These are phyloP conservation scores for Ophiostoma quercus DNA, from an alignment of 2,329 filamentous ascomycete genomes.

Conservation along the genomic window DNA sequence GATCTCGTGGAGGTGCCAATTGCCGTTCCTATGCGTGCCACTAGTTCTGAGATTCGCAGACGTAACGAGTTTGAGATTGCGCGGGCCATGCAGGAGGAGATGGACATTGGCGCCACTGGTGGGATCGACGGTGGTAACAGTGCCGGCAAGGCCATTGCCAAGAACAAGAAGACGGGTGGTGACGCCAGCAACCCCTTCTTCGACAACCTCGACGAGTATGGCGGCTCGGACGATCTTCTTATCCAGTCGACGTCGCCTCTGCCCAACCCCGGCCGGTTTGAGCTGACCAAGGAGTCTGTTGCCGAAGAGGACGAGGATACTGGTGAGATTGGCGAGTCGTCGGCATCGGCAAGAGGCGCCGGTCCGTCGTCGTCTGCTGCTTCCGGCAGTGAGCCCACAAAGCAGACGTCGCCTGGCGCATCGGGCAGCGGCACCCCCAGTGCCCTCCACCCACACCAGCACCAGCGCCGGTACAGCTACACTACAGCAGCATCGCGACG, in stretches of 20 bases:
- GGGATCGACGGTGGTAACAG: not conserved
- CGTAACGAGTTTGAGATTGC: conserved; percentile 36
- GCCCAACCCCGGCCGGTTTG: conserved; percentile 71
- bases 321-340: conserved; percentile 8
- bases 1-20: conserved; percentile 94
- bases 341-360: not conserved
- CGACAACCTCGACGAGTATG: conserved; percentile 25
- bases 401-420: conserved; percentile 1
- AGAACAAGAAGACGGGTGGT: conserved; percentile 33
- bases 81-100: conserved; percentile 66
- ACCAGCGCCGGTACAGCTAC: conserved; percentile 52
- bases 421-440: not conserved
- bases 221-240: conserved; percentile 60
- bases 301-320: conserved; percentile 35
- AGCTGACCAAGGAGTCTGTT: conserved; percentile 49
- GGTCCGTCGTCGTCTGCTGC: not conserved
- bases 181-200: not conserved
- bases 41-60: conserved; percentile 77
- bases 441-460: conserved; percentile 38
- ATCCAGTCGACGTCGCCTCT: conserved; percentile 58
- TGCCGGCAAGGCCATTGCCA: conserved; percentile 19
- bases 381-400: not conserved
- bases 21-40: conserved; percentile 79
- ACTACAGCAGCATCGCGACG: conserved; percentile 45
- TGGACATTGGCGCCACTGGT: conserved; percentile 73